phyloP scores from a whole-genome alignment of 1,284 basidiomycete species.

The Malassezia vespertilionis region DNA sequence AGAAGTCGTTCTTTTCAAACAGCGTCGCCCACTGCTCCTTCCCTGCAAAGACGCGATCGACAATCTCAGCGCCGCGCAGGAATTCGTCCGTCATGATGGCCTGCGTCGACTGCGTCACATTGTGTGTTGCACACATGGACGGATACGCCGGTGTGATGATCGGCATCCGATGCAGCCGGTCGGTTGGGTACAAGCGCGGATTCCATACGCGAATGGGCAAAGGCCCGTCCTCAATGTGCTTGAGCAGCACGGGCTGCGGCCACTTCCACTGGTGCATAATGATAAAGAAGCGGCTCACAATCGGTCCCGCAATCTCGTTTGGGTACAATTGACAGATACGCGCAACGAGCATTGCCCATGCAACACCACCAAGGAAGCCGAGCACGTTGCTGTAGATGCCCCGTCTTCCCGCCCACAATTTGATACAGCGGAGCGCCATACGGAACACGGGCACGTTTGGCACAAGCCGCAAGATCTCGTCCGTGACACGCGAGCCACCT shows the following conservation, averaged over 20 bases:
- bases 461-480: slow-evolving; percentile 88
- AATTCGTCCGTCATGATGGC: slow-evolving; percentile 94
- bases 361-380: slow-evolving; percentile 93
- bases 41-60: slow-evolving; percentile 77
- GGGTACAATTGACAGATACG: slow-evolving; percentile 98
- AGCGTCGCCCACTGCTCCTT: slow-evolving; percentile 66
- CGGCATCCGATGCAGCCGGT: slow-evolving; percentile 94
- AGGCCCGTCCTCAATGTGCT: slow-evolving; percentile 82
- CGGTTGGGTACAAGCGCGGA: slow-evolving; percentile 84
- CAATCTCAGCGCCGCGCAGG: slow-evolving; percentile 81
- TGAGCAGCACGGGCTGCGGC: slow-evolving; percentile 92
- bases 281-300: slow-evolving; percentile 92
- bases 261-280: slow-evolving; percentile 96
- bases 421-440: slow-evolving; percentile 86
- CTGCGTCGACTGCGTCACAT: slow-evolving; percentile 88
- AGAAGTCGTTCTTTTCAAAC: slow-evolving; percentile 90
- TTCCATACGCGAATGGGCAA: slow-evolving; percentile 94
- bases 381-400: slow-evolving; percentile 98
- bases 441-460: slow-evolving; percentile 90
- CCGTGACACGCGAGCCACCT: slow-evolving; percentile 88
- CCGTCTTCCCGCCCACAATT: slow-evolving; percentile 89
- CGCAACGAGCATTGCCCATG: slow-evolving; percentile 96
- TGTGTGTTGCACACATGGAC: slow-evolving; percentile 99
- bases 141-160: slow-evolving; percentile 99
- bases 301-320: slow-evolving; percentile 81